Conservation (phyloP, 257 asterid genomes). For the Salvia rosmarinus region DNA sequence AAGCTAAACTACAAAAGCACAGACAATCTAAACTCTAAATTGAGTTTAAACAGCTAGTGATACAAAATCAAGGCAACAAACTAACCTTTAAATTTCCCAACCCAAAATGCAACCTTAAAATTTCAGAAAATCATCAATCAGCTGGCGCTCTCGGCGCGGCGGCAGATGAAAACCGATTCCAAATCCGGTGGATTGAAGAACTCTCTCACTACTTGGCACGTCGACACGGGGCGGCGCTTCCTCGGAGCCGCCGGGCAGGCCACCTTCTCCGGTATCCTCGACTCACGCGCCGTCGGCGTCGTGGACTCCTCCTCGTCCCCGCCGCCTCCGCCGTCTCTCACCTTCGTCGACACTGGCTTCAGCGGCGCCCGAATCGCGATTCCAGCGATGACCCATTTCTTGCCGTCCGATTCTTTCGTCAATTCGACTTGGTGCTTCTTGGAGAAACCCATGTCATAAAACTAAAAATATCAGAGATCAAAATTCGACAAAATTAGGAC, state of each 20-base stretch:
- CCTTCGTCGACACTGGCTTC: constrained; percentile 55
- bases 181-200: constrained; percentile 80
- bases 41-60: not conserved
- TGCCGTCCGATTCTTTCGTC: constrained; percentile 51
- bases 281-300: constrained; percentile 78
- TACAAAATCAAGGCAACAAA: not conserved
- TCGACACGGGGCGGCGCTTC: constrained; percentile 73
- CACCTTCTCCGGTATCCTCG: constrained; percentile 61
- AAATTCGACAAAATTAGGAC: constrained; percentile 2
- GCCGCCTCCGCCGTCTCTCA: constrained; percentile 41
- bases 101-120: constrained; percentile 11
- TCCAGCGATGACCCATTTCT: constrained; percentile 72
- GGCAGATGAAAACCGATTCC: constrained; percentile 71
- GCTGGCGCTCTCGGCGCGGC: constrained; percentile 53
- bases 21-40: not conserved
- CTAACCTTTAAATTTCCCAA: not conserved
- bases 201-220: constrained; percentile 62
- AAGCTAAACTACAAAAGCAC: constrained; percentile 19
- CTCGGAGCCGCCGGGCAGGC: constrained; percentile 86
- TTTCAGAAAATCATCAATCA: constrained; percentile 27
- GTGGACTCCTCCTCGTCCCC: constrained; percentile 48
- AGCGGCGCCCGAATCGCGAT: constrained; percentile 59
- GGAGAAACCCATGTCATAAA: constrained; percentile 56
- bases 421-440: constrained; percentile 59
- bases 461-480: not conserved